These are phyloP conservation scores for Moesziomyces sp. DNA, from an alignment of 1,284 basidiomycete species.

Conservation along the genomic window DNA sequence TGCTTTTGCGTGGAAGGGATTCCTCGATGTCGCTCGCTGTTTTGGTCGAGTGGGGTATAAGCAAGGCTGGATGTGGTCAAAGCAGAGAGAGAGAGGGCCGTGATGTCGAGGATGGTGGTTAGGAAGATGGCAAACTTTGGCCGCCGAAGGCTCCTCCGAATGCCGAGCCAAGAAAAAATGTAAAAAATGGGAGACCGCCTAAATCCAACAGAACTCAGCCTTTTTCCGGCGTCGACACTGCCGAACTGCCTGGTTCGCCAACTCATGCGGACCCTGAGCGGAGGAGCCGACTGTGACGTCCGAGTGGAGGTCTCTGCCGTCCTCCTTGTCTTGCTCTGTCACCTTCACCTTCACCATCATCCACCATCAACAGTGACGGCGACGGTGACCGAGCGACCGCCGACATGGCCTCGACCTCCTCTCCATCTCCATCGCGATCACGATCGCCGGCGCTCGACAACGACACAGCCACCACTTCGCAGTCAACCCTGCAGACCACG, in stretches of 20 bases:
- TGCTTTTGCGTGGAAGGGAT: no score
- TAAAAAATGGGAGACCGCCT: neutral
- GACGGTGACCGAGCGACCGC: no score
- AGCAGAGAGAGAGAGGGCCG: neutral
- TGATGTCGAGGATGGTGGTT: neutral
- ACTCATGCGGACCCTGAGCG: no score
- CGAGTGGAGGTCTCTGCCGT: no score
- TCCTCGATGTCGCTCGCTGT: no score
- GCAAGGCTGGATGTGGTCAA: conserved; percentile 1
- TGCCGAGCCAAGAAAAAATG: conserved; percentile 13
- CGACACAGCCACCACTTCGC: conserved; percentile 16
- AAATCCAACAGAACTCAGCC: conserved; percentile 16
- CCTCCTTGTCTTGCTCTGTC: neutral
- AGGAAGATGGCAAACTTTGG: conserved; percentile 17
- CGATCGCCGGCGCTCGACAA: neutral
- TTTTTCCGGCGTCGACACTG: no score
- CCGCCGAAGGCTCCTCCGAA: conserved; percentile 14
- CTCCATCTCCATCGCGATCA: conserved; percentile 3
- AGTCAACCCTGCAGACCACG: conserved; percentile 9
- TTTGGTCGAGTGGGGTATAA: conserved; percentile 14
- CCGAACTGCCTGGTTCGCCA: no score
- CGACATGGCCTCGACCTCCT: conserved; percentile 19
- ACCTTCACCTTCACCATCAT: no score
- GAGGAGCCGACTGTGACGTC: conserved; percentile 18
- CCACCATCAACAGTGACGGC: no score